phyloP scores from a whole-genome alignment of 2,329 filamentous ascomycete genomes.

The Pseudogymnoascus pannorum region DNA sequence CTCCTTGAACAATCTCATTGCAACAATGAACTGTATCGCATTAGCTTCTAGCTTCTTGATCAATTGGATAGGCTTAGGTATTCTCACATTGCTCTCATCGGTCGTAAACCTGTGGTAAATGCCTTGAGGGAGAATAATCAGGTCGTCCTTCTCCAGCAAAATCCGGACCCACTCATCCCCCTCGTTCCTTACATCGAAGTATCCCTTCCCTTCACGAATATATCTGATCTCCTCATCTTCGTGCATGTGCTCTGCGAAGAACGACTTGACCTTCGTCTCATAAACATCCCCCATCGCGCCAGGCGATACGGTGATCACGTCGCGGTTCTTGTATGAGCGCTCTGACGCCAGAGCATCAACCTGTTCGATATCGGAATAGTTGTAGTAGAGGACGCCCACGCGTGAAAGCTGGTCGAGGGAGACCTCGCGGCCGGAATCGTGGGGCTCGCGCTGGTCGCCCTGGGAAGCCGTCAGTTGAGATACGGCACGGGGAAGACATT shows the following conservation, averaged over 20 bases:
- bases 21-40: slow-evolving; percentile 70
- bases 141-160: slow-evolving; percentile 72
- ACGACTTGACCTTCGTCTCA: slow-evolving; percentile 86
- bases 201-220: slow-evolving; percentile 79
- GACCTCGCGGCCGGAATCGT: slow-evolving; percentile 74
- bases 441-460: slow-evolving; percentile 89
- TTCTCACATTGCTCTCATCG: slow-evolving; percentile 77
- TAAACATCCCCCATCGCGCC: slow-evolving; percentile 78
- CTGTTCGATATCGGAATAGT: slow-evolving; percentile 52
- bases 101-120: slow-evolving; percentile 98
- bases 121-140: slow-evolving; percentile 88
- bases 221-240: slow-evolving; percentile 99
- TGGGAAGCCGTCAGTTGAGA: slow-evolving; percentile 32
- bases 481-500: slow-evolving; percentile 1
- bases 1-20: slow-evolving; percentile 95
- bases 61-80: background rate
- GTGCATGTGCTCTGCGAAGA: slow-evolving; percentile 93
- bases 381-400: slow-evolving; percentile 75
- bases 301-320: slow-evolving; percentile 85
- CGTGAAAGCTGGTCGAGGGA: slow-evolving; percentile 56
- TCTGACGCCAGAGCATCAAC: slow-evolving; percentile 69
- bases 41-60: slow-evolving; percentile 8
- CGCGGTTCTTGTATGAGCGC: slow-evolving; percentile 87
- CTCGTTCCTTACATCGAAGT: slow-evolving; percentile 82
- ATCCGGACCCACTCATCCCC: slow-evolving; percentile 88